Base-by-base conservation (phyloP, 192 early-diverging fungal genomes). In the Powellomyces hirtus region DNA sequence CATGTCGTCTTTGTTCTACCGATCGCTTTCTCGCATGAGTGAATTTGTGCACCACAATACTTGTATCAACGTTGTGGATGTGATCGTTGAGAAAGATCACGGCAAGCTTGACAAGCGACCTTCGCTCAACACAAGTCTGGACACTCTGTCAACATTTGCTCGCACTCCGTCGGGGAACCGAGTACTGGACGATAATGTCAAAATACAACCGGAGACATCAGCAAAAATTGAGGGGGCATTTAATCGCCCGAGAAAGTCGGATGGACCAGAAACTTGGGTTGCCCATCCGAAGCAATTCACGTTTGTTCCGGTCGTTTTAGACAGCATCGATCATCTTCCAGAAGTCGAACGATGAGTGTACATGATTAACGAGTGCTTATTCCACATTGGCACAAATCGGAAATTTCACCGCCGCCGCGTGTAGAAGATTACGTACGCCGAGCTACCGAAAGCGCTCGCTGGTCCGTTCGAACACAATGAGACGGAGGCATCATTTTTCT, bases 1-100 rank as follows among this genome's bases (percentile, higher is more conserved):
- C 29, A 71, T 85, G 49, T 75, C 83, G 22, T 77, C 73, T n/a
- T 58, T 85, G 4, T 36, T 85, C 11, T 74, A 65, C 57, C 59
- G 59, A 13, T 72, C 72, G 16, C 66, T 85, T 22, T 65, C 62
- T 11, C 58, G 73, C 53, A 85, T 85, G 83, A 59, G 34, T 53
- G 44, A 62, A 0, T 84, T 77, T 38, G 62, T 44, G 8, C 83
- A 85, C 49, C 66, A 75, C 60, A 85, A 85, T 67, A 79, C 76
- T 0, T 81, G 81, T 64, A 66, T 85, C 55, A 85, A 85, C 62
- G 62, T 84, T n/a, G 62, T 84, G 1, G 82, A 84, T 71, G 76
- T 56, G 1, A 69, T 73, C 38, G 72, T 78, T 38, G 71, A 70
- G 59, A 56, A 53, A 22, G 61, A 73, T 46, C 62, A 45, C 24